Evolutionary conservation across 306 rosid genomes (phyloP).

Genomic region (Medicago truncatula): DNA sequence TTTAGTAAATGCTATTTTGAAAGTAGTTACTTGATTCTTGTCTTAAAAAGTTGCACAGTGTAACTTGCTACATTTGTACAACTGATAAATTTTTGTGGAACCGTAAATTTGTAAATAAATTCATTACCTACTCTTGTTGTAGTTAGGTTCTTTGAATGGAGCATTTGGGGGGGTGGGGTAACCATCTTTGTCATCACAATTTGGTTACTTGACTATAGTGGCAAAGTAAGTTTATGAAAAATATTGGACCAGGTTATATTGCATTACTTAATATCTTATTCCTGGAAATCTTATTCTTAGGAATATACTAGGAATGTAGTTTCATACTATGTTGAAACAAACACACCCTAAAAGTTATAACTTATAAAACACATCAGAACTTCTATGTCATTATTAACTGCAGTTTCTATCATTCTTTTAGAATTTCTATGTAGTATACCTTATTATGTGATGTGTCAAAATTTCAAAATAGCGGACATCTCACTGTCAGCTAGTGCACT

Average conservation of each 20-base stretch:
- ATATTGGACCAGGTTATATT: conserved; percentile 1
- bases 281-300: too few species aligned
- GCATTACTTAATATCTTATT: conserved; percentile 31
- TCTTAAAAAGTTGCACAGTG: conserved; percentile 20
- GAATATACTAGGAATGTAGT: too few species aligned
- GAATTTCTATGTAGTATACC: neutral
- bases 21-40: conserved; percentile 15
- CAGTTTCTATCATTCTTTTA: neutral
- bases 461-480: neutral
- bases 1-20: neutral
- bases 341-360: neutral
- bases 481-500: neutral
- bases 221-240: conserved; percentile 29
- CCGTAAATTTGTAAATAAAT: conserved; percentile 14
- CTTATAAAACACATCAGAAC: neutral
- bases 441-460: neutral
- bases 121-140: conserved; percentile 8
- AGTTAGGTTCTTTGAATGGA: neutral
- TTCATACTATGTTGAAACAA: too few species aligned
- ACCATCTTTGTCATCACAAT: conserved; percentile 10
- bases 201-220: conserved; percentile 18
- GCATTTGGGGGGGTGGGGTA: neutral
- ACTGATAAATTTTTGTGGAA: conserved; percentile 35
- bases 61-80: conserved; percentile 25
- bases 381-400: neutral